These are phyloP conservation scores for Irpex sp. DNA, from an alignment of 1,284 basidiomycete species.

Conservation along the genomic window DNA sequence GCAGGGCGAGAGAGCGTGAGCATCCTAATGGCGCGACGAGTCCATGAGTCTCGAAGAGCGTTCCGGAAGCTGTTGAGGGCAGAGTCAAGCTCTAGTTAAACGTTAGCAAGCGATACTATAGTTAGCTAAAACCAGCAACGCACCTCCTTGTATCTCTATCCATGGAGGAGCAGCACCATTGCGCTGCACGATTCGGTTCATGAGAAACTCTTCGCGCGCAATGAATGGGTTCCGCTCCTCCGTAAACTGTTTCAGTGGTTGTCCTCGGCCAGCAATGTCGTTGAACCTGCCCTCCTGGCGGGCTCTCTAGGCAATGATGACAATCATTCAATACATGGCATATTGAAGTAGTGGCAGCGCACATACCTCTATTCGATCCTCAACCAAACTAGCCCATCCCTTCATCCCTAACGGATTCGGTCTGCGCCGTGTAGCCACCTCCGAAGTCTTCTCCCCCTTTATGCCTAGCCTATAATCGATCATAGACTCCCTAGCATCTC, in stretches of 20 bases:
- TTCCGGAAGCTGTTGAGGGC: conserved; percentile 62
- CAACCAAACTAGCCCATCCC: conserved; percentile 74
- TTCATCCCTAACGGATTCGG: conserved; percentile 61
- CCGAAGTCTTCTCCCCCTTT: conserved; percentile 31
- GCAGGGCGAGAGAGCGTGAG: conserved; percentile 48
- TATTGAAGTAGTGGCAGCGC: not conserved
- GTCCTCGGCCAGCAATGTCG: conserved; percentile 71
- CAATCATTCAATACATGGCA: not conserved
- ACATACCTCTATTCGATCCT: conserved; percentile 76
- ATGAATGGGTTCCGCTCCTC: conserved; percentile 84
- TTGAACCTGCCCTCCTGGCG: conserved; percentile 69
- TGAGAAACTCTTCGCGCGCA: conserved; percentile 73
- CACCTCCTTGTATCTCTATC: conserved; percentile 82
- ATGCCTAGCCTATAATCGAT: conserved; percentile 72
- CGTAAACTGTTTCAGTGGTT: conserved; percentile 56
- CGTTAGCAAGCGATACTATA: not conserved
- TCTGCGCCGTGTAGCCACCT: conserved; percentile 29
- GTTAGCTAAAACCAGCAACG: conserved; percentile 13
- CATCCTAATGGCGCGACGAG: conserved; percentile 59
- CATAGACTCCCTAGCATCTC: conserved; percentile 65
- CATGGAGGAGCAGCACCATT: conserved; percentile 89
- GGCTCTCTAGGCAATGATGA: conserved; percentile 47
- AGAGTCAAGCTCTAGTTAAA: conserved; percentile 44
- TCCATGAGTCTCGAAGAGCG: conserved; percentile 63
- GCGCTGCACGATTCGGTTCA: conserved; percentile 86